A percentile compares a stretch with the other conserved stretches of the same genome.
Evolutionary conservation across 2,329 filamentous ascomycete genomes (phyloP).

Genomic region (Botrytis deweyae): DNA sequence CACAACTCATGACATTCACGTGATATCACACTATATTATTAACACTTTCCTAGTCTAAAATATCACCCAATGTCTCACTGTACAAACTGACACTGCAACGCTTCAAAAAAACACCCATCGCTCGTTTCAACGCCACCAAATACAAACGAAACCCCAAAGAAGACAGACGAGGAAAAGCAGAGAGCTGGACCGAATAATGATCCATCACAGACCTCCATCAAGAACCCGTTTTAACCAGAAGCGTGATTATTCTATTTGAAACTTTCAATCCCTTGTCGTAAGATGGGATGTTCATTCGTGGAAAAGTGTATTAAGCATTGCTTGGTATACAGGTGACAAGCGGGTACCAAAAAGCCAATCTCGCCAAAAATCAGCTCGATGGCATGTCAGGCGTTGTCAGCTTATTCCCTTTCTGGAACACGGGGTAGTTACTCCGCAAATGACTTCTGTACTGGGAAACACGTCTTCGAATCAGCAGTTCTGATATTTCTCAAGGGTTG

Average conservation of each 20-base stretch:
- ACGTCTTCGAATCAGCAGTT: not conserved
- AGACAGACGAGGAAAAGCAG: slow-evolving; percentile 6
- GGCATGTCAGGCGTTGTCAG: not conserved
- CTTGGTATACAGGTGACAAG: not conserved
- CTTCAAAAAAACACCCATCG: not conserved
- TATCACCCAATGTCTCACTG: not conserved
- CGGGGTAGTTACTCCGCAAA: slow-evolving; percentile 5
- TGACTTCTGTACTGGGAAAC: not conserved
- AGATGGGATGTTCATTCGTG: not conserved
- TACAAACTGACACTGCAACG: not conserved
- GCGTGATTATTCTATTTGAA: not conserved
- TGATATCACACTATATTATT: not conserved
- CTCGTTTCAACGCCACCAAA: slow-evolving; percentile 9
- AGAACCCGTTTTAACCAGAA: not conserved
- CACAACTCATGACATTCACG: slow-evolving; percentile 5
- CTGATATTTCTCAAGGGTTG: not conserved
- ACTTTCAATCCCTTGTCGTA: not conserved
- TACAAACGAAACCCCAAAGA: slow-evolving; percentile 2
- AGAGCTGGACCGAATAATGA: not conserved
- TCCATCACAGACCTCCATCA: not conserved
- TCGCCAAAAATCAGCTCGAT: slow-evolving; percentile 2
- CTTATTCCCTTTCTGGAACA: not conserved
- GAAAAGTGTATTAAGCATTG: not conserved
- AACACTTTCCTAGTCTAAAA: not conserved
- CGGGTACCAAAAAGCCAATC: not conserved